Evolutionary conservation across 306 rosid genomes (phyloP).

Genomic region (Glycine soja): DNA sequence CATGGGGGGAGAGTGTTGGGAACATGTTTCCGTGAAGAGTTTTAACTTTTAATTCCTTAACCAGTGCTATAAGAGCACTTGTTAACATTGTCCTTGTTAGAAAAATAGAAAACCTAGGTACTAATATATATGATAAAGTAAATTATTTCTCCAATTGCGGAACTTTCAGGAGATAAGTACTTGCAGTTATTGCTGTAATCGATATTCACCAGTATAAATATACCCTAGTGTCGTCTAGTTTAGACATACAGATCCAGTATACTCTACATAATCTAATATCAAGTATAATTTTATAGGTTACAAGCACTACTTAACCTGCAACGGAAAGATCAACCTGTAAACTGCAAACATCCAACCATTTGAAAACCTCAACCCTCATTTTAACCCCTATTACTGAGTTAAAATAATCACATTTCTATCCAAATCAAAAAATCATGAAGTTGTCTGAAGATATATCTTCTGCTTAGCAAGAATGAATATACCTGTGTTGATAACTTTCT

Average conservation of each 20-base stretch:
- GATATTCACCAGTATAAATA: not conserved
- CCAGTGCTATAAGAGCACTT: not conserved
- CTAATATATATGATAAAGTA: not conserved
- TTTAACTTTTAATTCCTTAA: too few species aligned
- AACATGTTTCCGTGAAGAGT: not conserved
- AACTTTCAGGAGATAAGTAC: too few species aligned
- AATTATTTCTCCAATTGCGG: too few species aligned
- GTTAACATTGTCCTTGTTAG: not conserved
- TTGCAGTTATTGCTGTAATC: not conserved
- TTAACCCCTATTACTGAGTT: not conserved
- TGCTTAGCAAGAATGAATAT: conserved; percentile 45
- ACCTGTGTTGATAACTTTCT: conserved; percentile 89
- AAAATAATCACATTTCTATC: conserved; percentile 12
- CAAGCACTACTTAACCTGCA: conserved; percentile 3
- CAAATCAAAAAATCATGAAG: conserved; percentile 33
- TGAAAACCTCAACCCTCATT: not conserved
- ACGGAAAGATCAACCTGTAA: conserved; percentile 27
- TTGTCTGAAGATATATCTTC: conserved; percentile 28
- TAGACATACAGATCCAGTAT: not conserved
- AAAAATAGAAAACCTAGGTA: not conserved
- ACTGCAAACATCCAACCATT: conserved; percentile 13
- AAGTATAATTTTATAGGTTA: conserved; percentile 6
- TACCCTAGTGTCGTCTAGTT: conserved; percentile 11
- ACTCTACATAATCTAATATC: not conserved
- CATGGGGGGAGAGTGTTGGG: not conserved